Conservation (phyloP, 169 alveolate species). For the Eimeria mitis region DNA sequence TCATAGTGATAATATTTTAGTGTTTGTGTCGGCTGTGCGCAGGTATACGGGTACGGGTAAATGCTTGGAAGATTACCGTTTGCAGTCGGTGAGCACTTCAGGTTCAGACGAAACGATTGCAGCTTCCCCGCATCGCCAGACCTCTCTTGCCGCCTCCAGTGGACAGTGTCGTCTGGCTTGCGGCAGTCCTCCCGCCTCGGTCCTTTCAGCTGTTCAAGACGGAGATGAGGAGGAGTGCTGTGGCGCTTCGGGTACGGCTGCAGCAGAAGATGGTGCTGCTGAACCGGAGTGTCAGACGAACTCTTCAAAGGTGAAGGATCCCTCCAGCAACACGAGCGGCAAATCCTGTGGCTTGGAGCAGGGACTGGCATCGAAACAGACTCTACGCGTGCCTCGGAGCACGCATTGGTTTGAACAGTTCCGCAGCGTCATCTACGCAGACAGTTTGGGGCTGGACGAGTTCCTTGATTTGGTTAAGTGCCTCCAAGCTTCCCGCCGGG, state of each 20-base stretch:
- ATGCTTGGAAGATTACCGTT: constrained; percentile 52
- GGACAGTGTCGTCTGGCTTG: neutral
- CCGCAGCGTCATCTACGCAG: constrained; percentile 55
- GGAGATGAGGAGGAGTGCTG: constrained; percentile 12
- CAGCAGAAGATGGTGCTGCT: neutral
- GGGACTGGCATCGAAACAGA: constrained; percentile 1
- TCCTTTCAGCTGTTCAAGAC: neutral
- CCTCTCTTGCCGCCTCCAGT: neutral
- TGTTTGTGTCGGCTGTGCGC: constrained; percentile 1
- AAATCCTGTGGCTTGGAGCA: neutral
- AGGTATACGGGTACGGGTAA: constrained; percentile 66
- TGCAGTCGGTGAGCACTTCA: constrained; percentile 42
- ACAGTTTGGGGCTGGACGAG: constrained; percentile 78
- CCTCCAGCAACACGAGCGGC: neutral
- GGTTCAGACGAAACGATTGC: constrained; percentile 1
- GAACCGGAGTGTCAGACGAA: neutral
- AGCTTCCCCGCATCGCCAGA: constrained; percentile 21
- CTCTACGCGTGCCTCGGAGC: constrained; percentile 18
- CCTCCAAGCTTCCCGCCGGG: constrained; percentile 75
- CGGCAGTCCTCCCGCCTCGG: constrained; percentile 3
- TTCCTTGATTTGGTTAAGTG: constrained; percentile 65
- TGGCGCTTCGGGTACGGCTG: neutral
- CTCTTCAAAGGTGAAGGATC: constrained; percentile 21
- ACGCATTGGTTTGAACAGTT: constrained; percentile 35
- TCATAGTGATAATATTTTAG: neutral